Base-by-base conservation (phyloP, 1,284 basidiomycete species). In the Ganoderma sinense region DNA sequence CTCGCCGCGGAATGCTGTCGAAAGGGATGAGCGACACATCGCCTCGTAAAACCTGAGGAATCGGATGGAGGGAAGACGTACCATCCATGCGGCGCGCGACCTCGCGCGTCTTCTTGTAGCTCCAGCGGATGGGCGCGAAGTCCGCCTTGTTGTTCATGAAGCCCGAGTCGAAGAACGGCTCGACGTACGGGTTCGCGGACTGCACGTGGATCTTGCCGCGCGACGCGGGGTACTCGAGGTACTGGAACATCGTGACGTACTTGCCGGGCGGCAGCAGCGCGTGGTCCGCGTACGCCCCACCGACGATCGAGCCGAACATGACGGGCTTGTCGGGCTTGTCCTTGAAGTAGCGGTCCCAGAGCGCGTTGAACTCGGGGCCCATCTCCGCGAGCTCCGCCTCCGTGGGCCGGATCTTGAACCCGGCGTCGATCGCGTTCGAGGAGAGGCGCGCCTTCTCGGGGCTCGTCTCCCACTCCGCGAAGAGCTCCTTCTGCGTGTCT, bases 91-190 rank as follows among this genome's bases (percentile, higher is more conserved):
- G 84, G 73, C 90, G 84, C n/a, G 89, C 90, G 23, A 91, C 81
- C 75, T 92, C 90, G 75, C 91, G 88, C 58, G 89, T 90, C 83
- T 88, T 88, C 86, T 92, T 92, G 83, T 92, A 92, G 75, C 88
- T 88, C 91, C 91, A 92, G 62, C 90, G 87, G 74, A 91, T 89
- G 16, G 91, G 91, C n/a, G 89, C 90, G 75, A 91, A 90, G 81
- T 91, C 91, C 31, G 89, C 90, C 83, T 91, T 90, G 82, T 91
- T 80, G 83, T 91, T 92, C 89, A 92, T 88, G 86, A 92, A 92
- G 31, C 91, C 91, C 71, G 86, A 88, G 80, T 92, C 90, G 76
- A 91, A 91, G 81, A 81, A 83, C 4, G 91, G 90, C 71, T 88
- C 87, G 74, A 82, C 81, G 81, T 92, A 91, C 4, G 91, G 90